These are phyloP conservation scores for Geosmithia putterillii DNA, from an alignment of 2,329 filamentous ascomycete genomes.

Conservation along the genomic window DNA sequence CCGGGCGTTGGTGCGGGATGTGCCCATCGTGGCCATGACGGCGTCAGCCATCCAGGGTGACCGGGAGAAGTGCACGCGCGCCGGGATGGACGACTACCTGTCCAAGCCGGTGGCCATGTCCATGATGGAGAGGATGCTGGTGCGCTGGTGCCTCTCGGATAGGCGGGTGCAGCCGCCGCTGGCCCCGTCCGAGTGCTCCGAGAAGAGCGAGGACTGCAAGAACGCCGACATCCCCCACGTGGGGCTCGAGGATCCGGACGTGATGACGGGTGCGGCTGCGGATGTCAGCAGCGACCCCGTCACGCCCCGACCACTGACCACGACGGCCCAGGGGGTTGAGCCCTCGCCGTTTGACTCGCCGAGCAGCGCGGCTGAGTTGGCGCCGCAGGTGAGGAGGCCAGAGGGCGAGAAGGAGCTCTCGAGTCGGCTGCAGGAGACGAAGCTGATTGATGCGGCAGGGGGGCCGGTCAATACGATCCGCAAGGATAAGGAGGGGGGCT, in stretches of 20 bases:
- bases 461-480: slow-evolving; percentile 17
- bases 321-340: slow-evolving; percentile 21
- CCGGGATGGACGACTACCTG: slow-evolving; percentile 68
- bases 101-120: slow-evolving; percentile 61
- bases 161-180: slow-evolving; percentile 10
- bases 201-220: slow-evolving; percentile 27
- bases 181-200: slow-evolving; percentile 30
- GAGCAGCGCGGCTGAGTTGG: slow-evolving; percentile 13
- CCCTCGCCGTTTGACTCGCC: slow-evolving; percentile 28
- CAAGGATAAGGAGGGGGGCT: slow-evolving; percentile 13
- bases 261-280: slow-evolving; percentile 1
- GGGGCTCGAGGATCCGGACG: slow-evolving; percentile 14
- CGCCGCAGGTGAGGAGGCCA: slow-evolving; percentile 17
- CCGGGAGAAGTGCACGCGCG: slow-evolving; percentile 57
- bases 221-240: slow-evolving; percentile 27
- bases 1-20: slow-evolving; percentile 42
- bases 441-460: slow-evolving; percentile 33
- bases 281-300: slow-evolving; percentile 16
- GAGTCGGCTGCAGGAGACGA: slow-evolving; percentile 31
- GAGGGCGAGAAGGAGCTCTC: slow-evolving; percentile 26
- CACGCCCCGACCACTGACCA: slow-evolving; percentile 27
- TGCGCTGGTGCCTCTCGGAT: slow-evolving; percentile 46
- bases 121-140: slow-evolving; percentile 56
- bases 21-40: slow-evolving; percentile 74
- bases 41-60: slow-evolving; percentile 69